Base-by-base conservation (phyloP, 2,329 filamentous ascomycete species). In the Pseudogymnoascus sp. region DNA sequence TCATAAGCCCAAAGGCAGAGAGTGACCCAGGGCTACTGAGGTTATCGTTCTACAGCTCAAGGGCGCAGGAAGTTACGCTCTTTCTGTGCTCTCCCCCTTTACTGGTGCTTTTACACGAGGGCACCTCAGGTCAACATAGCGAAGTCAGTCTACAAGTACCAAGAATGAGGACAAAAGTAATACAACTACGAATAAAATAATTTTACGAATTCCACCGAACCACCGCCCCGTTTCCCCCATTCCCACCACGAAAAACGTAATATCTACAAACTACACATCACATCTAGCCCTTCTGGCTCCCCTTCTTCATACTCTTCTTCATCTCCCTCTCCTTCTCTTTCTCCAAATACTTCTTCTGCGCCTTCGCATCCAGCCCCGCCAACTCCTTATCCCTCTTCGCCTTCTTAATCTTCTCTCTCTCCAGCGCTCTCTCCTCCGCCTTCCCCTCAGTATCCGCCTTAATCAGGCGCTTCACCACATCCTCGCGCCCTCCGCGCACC, bases 381-480 rank as follows among this genome's bases (percentile, higher is more conserved):
- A 95, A 82, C 73, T 93, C 86, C 69, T 87, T 86, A 71, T 97
- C 93, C 62, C 93, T 85, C 83, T 97, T 96, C 72, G 89, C 86
- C 79, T 97, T 96, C 77, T 88, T 93, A 74, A 88, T 79, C 76
- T 84, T 85, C 73, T 91, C 88, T 66, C 88, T 82, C 78, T 91
- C 87, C 19, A 81, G 70, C 56, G 86, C 83, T 24, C 90, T 82
- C 80, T 93, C 88, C 78, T 93, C 90, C 73, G 86, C 88, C 80
- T 91, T 91, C 72, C 86, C 83, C 65, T 90, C 91, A 68, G 97
- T 91, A 62, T 88, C 85, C 0, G 84, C 79, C 77, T 90, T 92
- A 75, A 89, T 86, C 72, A 99, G 86, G 78, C 89, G 89, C 72
- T 84, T 83, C 70, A 90, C 84, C 71, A 90, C 87, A 63, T 90